Base-by-base conservation (phyloP, 225 moss, liverwort and hornwort genomes). In the Polytrichum commune region DNA sequence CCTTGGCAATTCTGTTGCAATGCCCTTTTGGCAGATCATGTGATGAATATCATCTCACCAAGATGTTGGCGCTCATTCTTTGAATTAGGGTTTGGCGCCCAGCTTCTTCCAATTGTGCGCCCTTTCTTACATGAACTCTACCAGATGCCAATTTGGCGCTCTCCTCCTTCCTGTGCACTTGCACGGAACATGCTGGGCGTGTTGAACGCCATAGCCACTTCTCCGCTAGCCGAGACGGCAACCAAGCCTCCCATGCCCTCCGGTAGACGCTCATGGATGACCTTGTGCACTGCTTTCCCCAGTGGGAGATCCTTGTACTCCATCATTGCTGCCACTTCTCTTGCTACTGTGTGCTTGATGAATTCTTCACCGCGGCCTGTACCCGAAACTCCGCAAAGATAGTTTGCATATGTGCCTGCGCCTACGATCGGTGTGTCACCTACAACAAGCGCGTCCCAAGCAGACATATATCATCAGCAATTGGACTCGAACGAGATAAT, bases 311-410 rank as follows among this genome's bases (percentile, higher is more conserved):
- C 84, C 78, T 93, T 95, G 80, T 95, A 90, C 68, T 98, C 98
- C 90, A 98, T 88, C 1, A 95, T 85, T 1, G 93, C 85, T 7
- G 98, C 90, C 4, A 98, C 98, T 72, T 93, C 95, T 69, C 87
- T 88, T 4, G 91, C 92, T 53, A 86, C 88, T 0, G 91, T 88
- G 67, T 83, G 88, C 55, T 85, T 82, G 54, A 98, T 98, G 60
- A 98, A 88, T 33, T 88, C 93, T 72, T 98, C 98, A 24, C 98
- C 98, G 4, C 87, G 84, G 24, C 98, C 98, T n/a, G 98, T 98
- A 35, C 87, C 82, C 19, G 98, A 98, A 22, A 98, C 87, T 29
- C 81, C 95, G 73, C 98, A 98, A 9, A 80, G 80, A 57, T 95
- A 85, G 63, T 98, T 91, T 5, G 98, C 95, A 64, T 98, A 98